A percentile compares a stretch with the other conserved stretches of the same genome.
Conservation (phyloP, 192 early-diverging fungal genomes). For the Kickxella alabastrina region DNA sequence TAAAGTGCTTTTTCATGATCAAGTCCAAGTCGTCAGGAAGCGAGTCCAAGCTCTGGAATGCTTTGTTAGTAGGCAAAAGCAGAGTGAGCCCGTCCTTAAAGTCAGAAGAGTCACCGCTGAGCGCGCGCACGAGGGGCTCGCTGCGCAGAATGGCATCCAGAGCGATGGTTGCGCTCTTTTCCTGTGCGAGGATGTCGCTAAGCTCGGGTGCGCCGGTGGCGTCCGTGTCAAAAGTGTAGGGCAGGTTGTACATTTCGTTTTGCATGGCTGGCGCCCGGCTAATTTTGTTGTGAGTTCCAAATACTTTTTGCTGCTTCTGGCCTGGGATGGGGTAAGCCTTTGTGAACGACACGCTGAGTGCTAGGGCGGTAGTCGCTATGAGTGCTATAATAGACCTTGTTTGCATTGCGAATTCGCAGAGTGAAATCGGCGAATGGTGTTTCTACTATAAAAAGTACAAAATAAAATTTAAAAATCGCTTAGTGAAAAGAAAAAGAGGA, state of each 20-base stretch:
- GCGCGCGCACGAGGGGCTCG: slow-evolving; percentile 38
- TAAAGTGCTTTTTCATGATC: slow-evolving; percentile 42
- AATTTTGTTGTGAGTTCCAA: slow-evolving; percentile 1
- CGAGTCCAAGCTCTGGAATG: slow-evolving; percentile 23
- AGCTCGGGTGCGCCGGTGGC: slow-evolving; percentile 28
- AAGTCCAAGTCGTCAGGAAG: slow-evolving; percentile 35
- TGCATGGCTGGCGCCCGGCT: slow-evolving; percentile 8
- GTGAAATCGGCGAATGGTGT: no score
- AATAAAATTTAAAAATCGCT: background rate
- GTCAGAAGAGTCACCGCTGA: slow-evolving; percentile 43
- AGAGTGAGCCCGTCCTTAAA: slow-evolving; percentile 37
- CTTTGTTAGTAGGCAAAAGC: slow-evolving; percentile 46
- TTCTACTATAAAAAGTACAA: background rate
- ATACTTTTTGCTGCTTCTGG: slow-evolving; percentile 22
- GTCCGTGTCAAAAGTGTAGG: slow-evolving; percentile 31
- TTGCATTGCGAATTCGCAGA: slow-evolving; percentile 12
- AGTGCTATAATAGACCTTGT: slow-evolving; percentile 7
- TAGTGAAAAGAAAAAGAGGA: background rate
- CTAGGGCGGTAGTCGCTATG: slow-evolving; percentile 12
- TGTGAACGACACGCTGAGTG: slow-evolving; percentile 8
- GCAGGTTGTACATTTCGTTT: slow-evolving; percentile 1
- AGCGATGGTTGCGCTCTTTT: slow-evolving; percentile 41
- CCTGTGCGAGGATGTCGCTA: slow-evolving; percentile 33
- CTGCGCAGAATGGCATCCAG: slow-evolving; percentile 43
- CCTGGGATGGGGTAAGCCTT: slow-evolving; percentile 14